phyloP scores from a whole-genome alignment of 805 yeast genomes.

The Wickerhamiella hasegawae region DNA sequence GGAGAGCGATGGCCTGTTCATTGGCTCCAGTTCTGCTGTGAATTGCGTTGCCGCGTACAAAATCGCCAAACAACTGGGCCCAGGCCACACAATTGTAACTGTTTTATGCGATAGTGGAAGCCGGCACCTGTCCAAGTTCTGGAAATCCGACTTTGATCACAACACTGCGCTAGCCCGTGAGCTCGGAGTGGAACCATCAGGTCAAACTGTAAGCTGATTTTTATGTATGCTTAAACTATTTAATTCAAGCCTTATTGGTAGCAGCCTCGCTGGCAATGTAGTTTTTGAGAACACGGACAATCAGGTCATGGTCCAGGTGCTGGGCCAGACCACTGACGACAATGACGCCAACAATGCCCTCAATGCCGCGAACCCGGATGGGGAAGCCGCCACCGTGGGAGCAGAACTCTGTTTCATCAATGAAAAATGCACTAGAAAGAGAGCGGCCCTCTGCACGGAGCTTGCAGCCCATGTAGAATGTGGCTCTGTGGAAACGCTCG shows the following conservation, averaged over 20 bases:
- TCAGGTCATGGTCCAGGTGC: conserved; percentile 17
- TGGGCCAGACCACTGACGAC: conserved; percentile 19
- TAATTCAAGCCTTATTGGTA: too few relatives aligned
- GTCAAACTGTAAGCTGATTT: too few relatives aligned
- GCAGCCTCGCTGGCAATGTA: conserved; percentile 2
- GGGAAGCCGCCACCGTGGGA: conserved; percentile 22
- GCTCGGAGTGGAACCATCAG: too few relatives aligned
- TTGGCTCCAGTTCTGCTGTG: conserved; percentile 88
- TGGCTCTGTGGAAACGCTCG: conserved; percentile 15
- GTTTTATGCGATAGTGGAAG: conserved; percentile 87
- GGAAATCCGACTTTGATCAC: conserved; percentile 35
- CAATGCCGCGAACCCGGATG: conserved; percentile 18
- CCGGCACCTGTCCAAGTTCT: conserved; percentile 80
- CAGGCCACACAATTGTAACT: conserved; percentile 61
- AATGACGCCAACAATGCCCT: conserved; percentile 18
- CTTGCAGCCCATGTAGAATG: conserved; percentile 18
- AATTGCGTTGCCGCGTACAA: conserved; percentile 80
- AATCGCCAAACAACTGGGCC: conserved; percentile 33
- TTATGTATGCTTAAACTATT: too few relatives aligned
- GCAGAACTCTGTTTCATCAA: conserved; percentile 14
- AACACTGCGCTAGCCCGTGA: too few relatives aligned
- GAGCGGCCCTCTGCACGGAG: conserved; percentile 12
- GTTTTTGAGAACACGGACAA: conserved; percentile 12
- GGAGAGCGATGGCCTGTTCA: conserved; percentile 72
- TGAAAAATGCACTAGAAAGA: conserved; percentile 10